Percentiles rank a stretch among this genome's conserved stretches.
phyloP scores from a whole-genome alignment of 306 rosid species.

The Mimosa pudica region DNA sequence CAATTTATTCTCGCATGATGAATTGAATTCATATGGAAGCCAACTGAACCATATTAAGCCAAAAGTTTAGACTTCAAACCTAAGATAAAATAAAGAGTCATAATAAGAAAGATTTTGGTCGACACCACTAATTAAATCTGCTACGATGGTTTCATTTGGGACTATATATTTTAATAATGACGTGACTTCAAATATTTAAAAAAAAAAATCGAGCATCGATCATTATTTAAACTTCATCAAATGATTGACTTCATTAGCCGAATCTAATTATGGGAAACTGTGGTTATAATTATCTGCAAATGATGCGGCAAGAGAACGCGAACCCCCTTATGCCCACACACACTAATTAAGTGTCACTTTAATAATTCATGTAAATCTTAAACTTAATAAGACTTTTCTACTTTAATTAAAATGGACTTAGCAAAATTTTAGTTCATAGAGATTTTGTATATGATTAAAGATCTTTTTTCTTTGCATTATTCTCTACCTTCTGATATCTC shows the following conservation, averaged over 20 bases:
- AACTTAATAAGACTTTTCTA: neutral
- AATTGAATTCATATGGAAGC: neutral
- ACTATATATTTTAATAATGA: conserved; percentile 22
- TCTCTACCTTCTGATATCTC: conserved; percentile 4
- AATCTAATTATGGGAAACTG: conserved; percentile 56
- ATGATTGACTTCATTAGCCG: conserved; percentile 40
- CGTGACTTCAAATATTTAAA: conserved; percentile 8
- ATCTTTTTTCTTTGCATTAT: neutral
- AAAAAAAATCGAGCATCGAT: conserved; percentile 23
- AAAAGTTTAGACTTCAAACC: neutral
- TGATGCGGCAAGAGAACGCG: conserved; percentile 34
- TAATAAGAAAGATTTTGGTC: conserved; percentile 43
- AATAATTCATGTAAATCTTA: neutral
- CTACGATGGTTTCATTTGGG: conserved; percentile 2
- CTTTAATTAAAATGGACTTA: neutral
- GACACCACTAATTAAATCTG: conserved; percentile 27
- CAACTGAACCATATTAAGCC: neutral
- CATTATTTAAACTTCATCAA: conserved; percentile 34
- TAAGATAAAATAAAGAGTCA: conserved; percentile 18
- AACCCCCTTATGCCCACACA: conserved; percentile 10
- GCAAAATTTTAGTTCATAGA: neutral
- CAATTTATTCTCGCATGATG: neutral
- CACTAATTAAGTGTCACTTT: neutral
- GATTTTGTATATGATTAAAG: neutral
- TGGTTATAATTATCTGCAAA: conserved; percentile 43